Evolutionary conservation across 2,329 filamentous ascomycete species (phyloP), one percentile per base, ranked within the genome.

Genomic region (Chaetomiaceae sp.): DNA sequence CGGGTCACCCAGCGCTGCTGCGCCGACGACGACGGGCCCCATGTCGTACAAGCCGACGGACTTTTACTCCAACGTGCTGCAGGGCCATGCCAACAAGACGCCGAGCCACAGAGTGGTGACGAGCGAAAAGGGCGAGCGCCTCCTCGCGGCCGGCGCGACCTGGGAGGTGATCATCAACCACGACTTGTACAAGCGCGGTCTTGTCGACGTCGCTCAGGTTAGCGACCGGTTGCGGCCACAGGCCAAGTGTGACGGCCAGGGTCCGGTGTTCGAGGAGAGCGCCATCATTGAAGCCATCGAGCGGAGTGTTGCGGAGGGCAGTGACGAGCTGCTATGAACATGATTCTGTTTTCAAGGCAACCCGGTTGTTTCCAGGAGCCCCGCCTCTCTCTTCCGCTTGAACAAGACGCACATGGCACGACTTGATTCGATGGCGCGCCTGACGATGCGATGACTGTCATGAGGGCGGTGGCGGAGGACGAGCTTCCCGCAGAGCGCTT

Each of bases 111-210:
- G 84, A n/a, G 76, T 89, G 52, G 76, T 79, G 24, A 76, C 78
- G 20, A 79, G 78, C 32, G 73, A 79, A n/a, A 69, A 72, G 1
- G 86, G 86, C 4, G 81, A 88, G 62, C 75, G 75, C 24, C 68
- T 94, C 12, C 72, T 93, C 6, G 84, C 84, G 30, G 84, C 84
- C 0, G 83, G 83, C 15, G 86, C 88, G 2, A 84, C 89, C 0
- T 97, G 91, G 91, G 90, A 96, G 59, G 72, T 89, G 44, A 93
- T 97, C 50, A 86, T 94, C 60, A 74, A 72, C 43, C 88, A 95
- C 64, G 80, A 86, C 6, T 68, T 89, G 8, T 94, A 86, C 63
- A 79, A 82, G 62, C 76, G 78, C 38, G 88, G 89, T 0, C 71
- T 87, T 17, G 83, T 96, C 20, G 87, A 97, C 63, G 81, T 96